Evolutionary conservation across 331 rosid species (phyloP).

Genomic region (Saraca asoca): DNA sequence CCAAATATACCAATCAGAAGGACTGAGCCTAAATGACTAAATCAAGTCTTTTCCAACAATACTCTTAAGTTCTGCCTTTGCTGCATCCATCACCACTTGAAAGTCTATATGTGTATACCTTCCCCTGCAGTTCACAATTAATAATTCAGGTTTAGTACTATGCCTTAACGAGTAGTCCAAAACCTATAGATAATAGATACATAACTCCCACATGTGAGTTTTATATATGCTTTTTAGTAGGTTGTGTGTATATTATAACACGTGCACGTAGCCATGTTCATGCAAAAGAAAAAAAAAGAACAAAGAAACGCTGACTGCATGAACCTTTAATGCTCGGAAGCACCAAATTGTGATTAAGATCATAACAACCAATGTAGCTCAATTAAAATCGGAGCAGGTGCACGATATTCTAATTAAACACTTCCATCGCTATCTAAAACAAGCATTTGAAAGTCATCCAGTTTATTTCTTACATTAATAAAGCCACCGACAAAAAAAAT

Average conservation of each 20-base stretch:
- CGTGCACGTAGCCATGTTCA: too few relatives aligned
- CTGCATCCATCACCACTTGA: conserved; percentile 76
- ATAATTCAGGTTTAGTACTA: conserved; percentile 35
- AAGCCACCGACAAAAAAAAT: background rate
- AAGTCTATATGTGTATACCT: conserved; percentile 68
- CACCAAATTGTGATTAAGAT: background rate
- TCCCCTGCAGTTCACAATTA: conserved; percentile 69
- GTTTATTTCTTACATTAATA: conserved; percentile 7
- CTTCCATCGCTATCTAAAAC: background rate
- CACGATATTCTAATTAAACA: conserved; percentile 5
- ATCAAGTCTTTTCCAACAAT: conserved; percentile 52
- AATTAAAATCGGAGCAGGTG: conserved; percentile 1
- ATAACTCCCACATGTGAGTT: too few relatives aligned
- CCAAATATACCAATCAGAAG: conserved; percentile 27
- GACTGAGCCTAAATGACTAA: conserved; percentile 30
- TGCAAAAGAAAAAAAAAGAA: too few relatives aligned
- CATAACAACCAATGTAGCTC: background rate
- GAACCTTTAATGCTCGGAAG: background rate
- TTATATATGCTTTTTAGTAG: too few relatives aligned
- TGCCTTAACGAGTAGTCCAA: conserved; percentile 15
- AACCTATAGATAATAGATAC: background rate
- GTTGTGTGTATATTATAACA: too few relatives aligned
- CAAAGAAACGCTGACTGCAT: background rate
- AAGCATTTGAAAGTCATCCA: background rate
- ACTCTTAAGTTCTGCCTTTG: conserved; percentile 67